Evolutionary conservation across 1,284 basidiomycete species (phyloP), one percentile per base, ranked within the genome.

Genomic region (Sanghuangporus sanghuang): DNA sequence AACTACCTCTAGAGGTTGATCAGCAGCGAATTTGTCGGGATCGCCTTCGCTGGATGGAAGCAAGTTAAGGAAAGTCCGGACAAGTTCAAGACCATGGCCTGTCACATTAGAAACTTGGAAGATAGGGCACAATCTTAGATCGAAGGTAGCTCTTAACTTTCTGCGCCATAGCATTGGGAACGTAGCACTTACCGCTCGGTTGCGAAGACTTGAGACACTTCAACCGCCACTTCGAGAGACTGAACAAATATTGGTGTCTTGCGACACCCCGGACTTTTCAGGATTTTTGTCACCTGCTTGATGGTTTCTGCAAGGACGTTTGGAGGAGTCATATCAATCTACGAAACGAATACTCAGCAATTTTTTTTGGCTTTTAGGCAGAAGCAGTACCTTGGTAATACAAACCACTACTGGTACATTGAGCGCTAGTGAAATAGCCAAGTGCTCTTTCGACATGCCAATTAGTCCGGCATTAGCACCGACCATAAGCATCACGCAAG

Each of bases 361-460:
- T 50, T 65, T 12, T 50, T 27, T 38, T 48, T 21, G 12, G 16
- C 36, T 9, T 18, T 46, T 18, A 46, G 40, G 44, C 38, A 36
- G 49, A 42, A 57, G 64, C 11, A 16, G 63, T 64, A 92, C 93
- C 82, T 98, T 98, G 14, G 96, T 98, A 59, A 98, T 90, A 73
- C 94, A 95, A 35, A 97, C 92, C 4, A 95, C 87, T 40, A 99
- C 90, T 1, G 96, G 96, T 1, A 99, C 92, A 69, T 90, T 93
- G 55, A 99, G 78, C 1, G 96, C 96, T 0, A 99, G 80, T 0
- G 96, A 90, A 63, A 99, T 96, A 1, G 96, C 95, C 12, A 98
- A 79, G 75, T 98, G 96, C 73, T 96, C 95, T 74, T 98, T 98
- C 35, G 93, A 95, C 96, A 98, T 98, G 54, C 97, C 97, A 64